Conservation (phyloP, 371 early-diverging fungal genomes). For the Lichtheimia ramosa region DNA sequence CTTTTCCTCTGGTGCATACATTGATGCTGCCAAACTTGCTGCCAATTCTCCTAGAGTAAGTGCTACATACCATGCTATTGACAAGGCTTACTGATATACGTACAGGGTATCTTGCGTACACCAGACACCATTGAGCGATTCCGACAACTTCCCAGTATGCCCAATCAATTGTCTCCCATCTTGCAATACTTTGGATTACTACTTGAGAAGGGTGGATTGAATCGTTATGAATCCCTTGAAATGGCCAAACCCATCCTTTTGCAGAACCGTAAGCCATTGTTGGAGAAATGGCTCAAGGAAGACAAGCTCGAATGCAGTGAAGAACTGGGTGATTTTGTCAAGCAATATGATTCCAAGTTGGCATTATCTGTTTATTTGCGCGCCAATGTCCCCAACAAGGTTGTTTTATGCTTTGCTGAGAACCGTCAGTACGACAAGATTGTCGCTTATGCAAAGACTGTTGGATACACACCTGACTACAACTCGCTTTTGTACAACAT, state of each 20-base stretch:
- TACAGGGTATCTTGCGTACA: constrained; percentile 91
- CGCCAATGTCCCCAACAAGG: constrained; percentile 91
- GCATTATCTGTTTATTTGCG: constrained; percentile 95
- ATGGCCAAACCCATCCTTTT: constrained; percentile 90
- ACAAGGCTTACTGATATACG: background rate
- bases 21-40: constrained; percentile 94
- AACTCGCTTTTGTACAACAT: constrained; percentile 84
- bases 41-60: constrained; percentile 89
- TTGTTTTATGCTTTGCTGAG: constrained; percentile 94
- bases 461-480: constrained; percentile 93
- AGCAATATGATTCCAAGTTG: constrained; percentile 86
- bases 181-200: constrained; percentile 96
- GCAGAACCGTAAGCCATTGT: constrained; percentile 89
- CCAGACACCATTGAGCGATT: constrained; percentile 93
- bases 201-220: constrained; percentile 93
- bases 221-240: constrained; percentile 93
- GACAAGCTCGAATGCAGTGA: constrained; percentile 97
- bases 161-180: constrained; percentile 90
- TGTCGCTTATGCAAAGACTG: constrained; percentile 91
- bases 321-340: constrained; percentile 96
- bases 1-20: constrained; percentile 75
- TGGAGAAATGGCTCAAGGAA: constrained; percentile 98
- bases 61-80: background rate
- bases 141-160: constrained; percentile 77
- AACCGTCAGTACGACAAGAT: constrained; percentile 96